Conservation (phyloP, 2,329 filamentous ascomycete genomes). For the Calonectria naviculata region DNA sequence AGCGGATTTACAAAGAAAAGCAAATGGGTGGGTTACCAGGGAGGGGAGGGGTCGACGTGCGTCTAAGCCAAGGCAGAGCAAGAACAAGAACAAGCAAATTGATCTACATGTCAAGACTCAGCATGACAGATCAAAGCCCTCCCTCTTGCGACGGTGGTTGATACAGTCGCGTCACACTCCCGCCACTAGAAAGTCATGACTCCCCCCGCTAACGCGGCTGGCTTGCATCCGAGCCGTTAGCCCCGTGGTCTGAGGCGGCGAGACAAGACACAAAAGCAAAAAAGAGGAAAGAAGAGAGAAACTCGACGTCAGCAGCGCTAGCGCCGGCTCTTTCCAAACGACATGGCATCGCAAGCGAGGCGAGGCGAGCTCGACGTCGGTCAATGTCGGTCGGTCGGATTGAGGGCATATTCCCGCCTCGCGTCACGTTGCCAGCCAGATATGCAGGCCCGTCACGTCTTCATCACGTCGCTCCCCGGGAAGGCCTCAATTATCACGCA, state of each 20-base stretch:
- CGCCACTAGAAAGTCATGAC: slow-evolving; percentile 6
- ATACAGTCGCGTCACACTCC: not conserved
- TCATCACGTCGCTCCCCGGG: not conserved
- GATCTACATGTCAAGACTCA: not conserved
- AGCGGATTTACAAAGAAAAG: not conserved
- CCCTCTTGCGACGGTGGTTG: not conserved
- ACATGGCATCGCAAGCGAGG: not conserved
- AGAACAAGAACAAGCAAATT: not conserved
- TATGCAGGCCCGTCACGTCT: not conserved
- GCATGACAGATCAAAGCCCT: not conserved
- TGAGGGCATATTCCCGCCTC: not conserved
- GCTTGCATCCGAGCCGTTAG: slow-evolving; percentile 29
- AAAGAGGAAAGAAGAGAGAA: not conserved
- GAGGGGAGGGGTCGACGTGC: not conserved
- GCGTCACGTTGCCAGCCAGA: not conserved
- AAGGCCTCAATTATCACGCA: not conserved
- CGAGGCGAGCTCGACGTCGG: not conserved
- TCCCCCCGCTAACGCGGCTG: slow-evolving; percentile 9
- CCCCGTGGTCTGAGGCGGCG: slow-evolving; percentile 1
- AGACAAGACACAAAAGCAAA: slow-evolving; percentile 17
- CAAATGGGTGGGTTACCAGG: not conserved
- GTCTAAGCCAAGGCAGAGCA: not conserved
- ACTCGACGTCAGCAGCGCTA: slow-evolving; percentile 21
- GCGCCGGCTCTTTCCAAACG: slow-evolving; percentile 27
- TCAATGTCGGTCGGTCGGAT: not conserved